These are phyloP conservation scores for Colletotrichum liaoningense DNA, from an alignment of 2,329 filamentous ascomycete genomes.

Conservation along the genomic window DNA sequence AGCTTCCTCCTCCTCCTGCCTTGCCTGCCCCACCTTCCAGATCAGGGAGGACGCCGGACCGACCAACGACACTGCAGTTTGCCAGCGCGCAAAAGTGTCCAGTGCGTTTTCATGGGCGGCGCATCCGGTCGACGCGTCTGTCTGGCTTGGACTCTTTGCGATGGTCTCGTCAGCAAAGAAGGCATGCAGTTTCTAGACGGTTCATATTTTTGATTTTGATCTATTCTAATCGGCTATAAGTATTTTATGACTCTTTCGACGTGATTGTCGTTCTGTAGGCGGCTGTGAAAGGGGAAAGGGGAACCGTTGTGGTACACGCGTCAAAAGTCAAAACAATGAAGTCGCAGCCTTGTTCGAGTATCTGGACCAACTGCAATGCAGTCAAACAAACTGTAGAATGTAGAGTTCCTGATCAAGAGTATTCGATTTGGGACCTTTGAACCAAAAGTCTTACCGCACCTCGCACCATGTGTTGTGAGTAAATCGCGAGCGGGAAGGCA, in stretches of 20 bases:
- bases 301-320: not conserved
- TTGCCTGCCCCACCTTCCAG: slow-evolving; percentile 26
- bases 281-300: not conserved
- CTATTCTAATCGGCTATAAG: not conserved
- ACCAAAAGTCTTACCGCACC: too few relatives aligned
- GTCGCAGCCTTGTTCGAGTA: not conserved
- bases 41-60: slow-evolving; percentile 24
- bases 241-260: not conserved
- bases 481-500: not conserved
- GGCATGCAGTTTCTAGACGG: too few relatives aligned
- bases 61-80: not conserved
- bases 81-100: not conserved
- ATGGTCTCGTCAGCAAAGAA: not conserved
- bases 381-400: not conserved
- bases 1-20: slow-evolving; percentile 12
- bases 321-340: not conserved
- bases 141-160: not conserved
- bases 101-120: not conserved
- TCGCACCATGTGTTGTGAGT: not conserved
- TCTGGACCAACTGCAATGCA: not conserved
- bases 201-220: not conserved
- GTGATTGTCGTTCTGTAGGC: not conserved
- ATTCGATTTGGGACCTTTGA: fast-evolving
- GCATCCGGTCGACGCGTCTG: not conserved
- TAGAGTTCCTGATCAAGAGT: too few relatives aligned